Evolutionary conservation across 2,329 filamentous ascomycete species (phyloP).

Genomic region (Aspergillus alliaceus): DNA sequence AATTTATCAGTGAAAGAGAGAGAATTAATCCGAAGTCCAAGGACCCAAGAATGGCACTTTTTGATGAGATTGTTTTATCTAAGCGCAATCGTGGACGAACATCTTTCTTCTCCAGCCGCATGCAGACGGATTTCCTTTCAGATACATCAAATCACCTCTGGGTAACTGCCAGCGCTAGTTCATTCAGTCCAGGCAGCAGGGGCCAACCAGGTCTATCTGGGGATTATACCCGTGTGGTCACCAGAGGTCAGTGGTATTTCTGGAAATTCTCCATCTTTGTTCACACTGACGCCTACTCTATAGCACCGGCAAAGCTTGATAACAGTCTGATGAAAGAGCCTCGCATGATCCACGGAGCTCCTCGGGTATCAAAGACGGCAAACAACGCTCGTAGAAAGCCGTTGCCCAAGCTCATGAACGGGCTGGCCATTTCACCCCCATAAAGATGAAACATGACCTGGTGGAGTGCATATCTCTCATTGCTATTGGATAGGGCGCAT

Average conservation of each 20-base stretch:
- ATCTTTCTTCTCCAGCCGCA: slow-evolving; percentile 54
- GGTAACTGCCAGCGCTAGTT: slow-evolving; percentile 60
- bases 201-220: slow-evolving; percentile 43
- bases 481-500: slow-evolving; percentile 10
- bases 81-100: slow-evolving; percentile 63
- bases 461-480: slow-evolving; percentile 17
- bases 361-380: slow-evolving; percentile 53
- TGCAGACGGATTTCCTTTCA: slow-evolving; percentile 57
- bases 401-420: slow-evolving; percentile 45
- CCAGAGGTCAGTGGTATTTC: slow-evolving; percentile 43
- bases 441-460: slow-evolving; percentile 13
- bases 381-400: slow-evolving; percentile 45
- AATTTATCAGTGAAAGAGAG: slow-evolving; percentile 66
- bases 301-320: slow-evolving; percentile 81
- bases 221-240: slow-evolving; percentile 54
- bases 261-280: not conserved
- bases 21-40: slow-evolving; percentile 50
- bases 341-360: slow-evolving; percentile 84
- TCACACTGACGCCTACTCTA: slow-evolving; percentile 44
- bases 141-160: slow-evolving; percentile 65
- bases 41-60: slow-evolving; percentile 59
- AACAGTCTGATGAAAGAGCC: slow-evolving; percentile 87
- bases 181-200: slow-evolving; percentile 55
- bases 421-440: slow-evolving; percentile 38
- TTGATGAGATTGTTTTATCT: slow-evolving; percentile 65